Evolutionary conservation across 1,284 basidiomycete species (phyloP), one percentile per base, ranked within the genome.

Genomic region (Trichosporon coremiiforme): DNA sequence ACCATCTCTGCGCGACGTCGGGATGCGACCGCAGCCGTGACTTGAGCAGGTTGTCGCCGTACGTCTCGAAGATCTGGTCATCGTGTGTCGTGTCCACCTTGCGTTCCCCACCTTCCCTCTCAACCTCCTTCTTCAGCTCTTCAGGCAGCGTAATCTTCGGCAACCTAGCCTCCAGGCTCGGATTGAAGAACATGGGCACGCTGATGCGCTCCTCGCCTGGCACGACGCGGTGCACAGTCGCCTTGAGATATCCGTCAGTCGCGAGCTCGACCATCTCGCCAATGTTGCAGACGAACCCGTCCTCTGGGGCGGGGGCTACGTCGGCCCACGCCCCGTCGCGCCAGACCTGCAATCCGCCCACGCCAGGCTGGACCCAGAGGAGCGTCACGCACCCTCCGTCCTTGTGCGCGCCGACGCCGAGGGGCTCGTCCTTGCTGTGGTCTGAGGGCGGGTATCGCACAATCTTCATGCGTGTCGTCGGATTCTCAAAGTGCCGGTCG

Each of bases 211-310:
- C 70, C 3, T 33, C 22, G 0, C 45, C 65, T 22, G 72, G 22
- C 0, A 73, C 25, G 15, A 73, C 72, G 9, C 72, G 72, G 20
- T 73, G 72, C 15, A 65, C 69, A 6, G 71, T 73, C 22, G 71
- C 71, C 67, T 70, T 70, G 50, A 73, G 72, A 17, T 71, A 73
- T 9, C 72, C 72, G 7, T 41, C n/a, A 2, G 72, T 73, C 4
- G 72, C 72, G 10, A 65, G 45, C 66, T 79, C 77, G 63, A 78
- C 72, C 75, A 81, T 81, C 68, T 91, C 91, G 1, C 90, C 90
- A 65, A 92, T 87, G 74, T 88, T 88, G 41, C 89, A 85, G 8
- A 93, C 89, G 73, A 92, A 90, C 1, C 90, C 91, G 2, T 90
- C 87, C 7, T 41, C 53, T 0, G 60, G 67, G 2, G 20, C 55